phyloP scores from a whole-genome alignment of 176 grass and related monocot genomes.

The Poa annua region DNA sequence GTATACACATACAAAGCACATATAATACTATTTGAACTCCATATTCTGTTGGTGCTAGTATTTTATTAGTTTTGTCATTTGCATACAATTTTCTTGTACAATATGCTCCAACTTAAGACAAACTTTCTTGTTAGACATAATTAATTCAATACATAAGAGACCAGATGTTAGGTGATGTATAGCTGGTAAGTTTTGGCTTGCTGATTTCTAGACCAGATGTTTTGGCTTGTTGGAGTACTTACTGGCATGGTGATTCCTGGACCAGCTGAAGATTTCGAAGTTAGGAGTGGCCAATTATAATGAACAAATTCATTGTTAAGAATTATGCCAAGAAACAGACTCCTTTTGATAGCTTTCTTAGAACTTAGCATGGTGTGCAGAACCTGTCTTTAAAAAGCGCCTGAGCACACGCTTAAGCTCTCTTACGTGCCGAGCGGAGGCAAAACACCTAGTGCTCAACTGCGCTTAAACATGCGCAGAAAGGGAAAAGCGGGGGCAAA shows the following conservation, averaged over 20 bases:
- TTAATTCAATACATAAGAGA: neutral
- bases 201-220: constrained; percentile 9
- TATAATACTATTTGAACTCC: constrained; percentile 12
- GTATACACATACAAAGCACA: constrained; percentile 10
- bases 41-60: neutral
- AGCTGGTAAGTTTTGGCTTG: neutral
- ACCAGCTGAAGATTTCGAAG: constrained; percentile 3
- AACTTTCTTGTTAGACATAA: neutral
- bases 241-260: neutral
- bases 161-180: constrained; percentile 13
- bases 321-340: constrained; percentile 9
- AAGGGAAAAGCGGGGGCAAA: too few relatives aligned
- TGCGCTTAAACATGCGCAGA: too few relatives aligned
- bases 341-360: neutral
- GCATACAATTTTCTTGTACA: constrained; percentile 28
- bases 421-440: too few relatives aligned
- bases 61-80: neutral
- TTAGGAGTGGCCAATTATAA: constrained; percentile 11
- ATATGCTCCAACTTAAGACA: constrained; percentile 1
- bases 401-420: too few relatives aligned
- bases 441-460: too few relatives aligned
- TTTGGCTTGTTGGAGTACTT: neutral
- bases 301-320: constrained; percentile 2
- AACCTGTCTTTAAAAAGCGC: neutral
- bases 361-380: constrained; percentile 21